Evolutionary conservation across 768 basidiomycete species (phyloP).

Genomic region (Naganishia friedmannii): DNA sequence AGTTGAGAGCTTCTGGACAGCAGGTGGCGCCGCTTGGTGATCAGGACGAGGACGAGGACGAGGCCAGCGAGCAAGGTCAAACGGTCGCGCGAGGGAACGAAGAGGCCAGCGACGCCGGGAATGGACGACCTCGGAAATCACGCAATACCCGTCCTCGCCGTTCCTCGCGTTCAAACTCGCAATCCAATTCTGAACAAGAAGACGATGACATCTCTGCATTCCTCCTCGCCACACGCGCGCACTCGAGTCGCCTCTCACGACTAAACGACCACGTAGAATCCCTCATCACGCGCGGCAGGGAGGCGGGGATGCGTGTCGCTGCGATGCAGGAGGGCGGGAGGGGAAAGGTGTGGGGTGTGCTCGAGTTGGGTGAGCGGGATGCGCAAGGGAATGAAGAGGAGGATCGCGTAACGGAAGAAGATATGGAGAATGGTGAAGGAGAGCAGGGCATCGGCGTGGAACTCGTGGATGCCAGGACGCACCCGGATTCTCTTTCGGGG

Average conservation of each 20-base stretch:
- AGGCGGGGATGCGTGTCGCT: constrained; percentile 19
- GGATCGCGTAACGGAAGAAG: neutral
- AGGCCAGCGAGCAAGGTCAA: neutral
- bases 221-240: neutral
- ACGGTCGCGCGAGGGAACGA: neutral
- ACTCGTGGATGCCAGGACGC: too few relatives aligned
- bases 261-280: constrained; percentile 11
- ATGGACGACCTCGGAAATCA: neutral
- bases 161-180: neutral
- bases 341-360: constrained; percentile 23
- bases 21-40: neutral
- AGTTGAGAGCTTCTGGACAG: constrained; percentile 24
- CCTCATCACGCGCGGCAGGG: constrained; percentile 19
- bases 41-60: neutral
- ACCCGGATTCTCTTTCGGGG: too few relatives aligned
- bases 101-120: neutral
- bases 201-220: constrained; percentile 12
- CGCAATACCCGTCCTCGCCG: neutral
- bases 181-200: neutral
- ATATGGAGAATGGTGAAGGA: neutral
- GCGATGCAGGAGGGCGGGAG: constrained; percentile 19
- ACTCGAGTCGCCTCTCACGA: neutral
- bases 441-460: neutral
- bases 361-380: constrained; percentile 5
- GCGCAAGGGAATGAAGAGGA: neutral